Percentiles rank a stretch among this genome's conserved stretches.
These are phyloP conservation scores for Didymella pomorum DNA, from an alignment of 2,329 filamentous ascomycete genomes.

Conservation along the genomic window DNA sequence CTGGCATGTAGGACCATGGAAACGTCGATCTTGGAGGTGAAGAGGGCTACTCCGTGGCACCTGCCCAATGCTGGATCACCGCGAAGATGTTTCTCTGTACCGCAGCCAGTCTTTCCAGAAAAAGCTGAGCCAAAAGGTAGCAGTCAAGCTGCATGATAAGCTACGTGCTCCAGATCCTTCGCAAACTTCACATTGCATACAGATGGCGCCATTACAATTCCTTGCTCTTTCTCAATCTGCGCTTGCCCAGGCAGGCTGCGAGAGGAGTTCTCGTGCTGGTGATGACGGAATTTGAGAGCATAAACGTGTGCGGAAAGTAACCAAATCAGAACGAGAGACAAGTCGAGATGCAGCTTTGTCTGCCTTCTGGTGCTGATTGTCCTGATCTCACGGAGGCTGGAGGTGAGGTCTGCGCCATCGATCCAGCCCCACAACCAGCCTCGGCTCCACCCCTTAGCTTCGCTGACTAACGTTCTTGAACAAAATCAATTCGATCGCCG, in stretches of 20 bases:
- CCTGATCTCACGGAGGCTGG: background rate
- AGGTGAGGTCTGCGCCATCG: background rate
- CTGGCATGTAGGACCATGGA: too few species aligned
- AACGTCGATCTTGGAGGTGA: too few species aligned
- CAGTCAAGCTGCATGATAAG: too few species aligned
- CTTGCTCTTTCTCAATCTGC: background rate
- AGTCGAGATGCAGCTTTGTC: background rate
- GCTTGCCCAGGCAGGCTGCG: background rate
- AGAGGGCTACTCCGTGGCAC: too few species aligned
- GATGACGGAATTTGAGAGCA: background rate
- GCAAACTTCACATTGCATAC: too few species aligned
- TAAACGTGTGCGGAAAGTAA: background rate
- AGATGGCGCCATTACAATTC: background rate
- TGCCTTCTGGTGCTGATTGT: background rate
- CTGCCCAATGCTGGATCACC: too few species aligned
- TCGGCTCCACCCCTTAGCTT: constrained; percentile 8
- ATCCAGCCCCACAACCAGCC: background rate
- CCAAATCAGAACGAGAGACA: too few species aligned
- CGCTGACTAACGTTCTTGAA: constrained; percentile 13
- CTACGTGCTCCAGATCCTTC: too few species aligned
- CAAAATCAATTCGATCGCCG: constrained; percentile 18
- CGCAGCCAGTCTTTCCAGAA: too few species aligned
- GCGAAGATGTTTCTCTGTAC: too few species aligned
- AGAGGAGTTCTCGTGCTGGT: background rate
- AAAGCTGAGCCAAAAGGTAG: too few species aligned